Evolutionary conservation across 169 alveolate species (phyloP).

Genomic region (Fabrea salina): DNA sequence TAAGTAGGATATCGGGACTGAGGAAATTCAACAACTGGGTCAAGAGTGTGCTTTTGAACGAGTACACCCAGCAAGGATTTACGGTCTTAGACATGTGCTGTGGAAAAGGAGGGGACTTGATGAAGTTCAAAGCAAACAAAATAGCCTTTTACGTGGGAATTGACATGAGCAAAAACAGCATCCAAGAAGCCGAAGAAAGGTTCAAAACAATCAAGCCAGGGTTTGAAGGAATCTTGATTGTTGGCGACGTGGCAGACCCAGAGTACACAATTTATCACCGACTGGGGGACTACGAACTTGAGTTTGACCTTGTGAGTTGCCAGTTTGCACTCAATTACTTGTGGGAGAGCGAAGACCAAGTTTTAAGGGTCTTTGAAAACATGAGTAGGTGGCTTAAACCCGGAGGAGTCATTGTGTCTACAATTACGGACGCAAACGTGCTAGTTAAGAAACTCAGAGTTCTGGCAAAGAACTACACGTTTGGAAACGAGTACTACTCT

Average conservation of each 20-base stretch:
- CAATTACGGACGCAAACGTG: conserved; percentile 47
- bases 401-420: conserved; percentile 56
- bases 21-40: conserved; percentile 72
- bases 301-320: conserved; percentile 53
- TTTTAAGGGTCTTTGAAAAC: conserved; percentile 44
- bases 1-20: conserved; percentile 1
- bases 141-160: conserved; percentile 72
- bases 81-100: conserved; percentile 71
- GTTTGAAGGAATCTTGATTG: background rate
- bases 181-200: conserved; percentile 45
- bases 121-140: conserved; percentile 53
- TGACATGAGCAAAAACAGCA: conserved; percentile 51
- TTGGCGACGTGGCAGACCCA: background rate
- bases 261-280: background rate
- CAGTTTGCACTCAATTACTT: conserved; percentile 58
- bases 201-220: background rate
- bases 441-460: background rate
- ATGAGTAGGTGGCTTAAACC: conserved; percentile 39
- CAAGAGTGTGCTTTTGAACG: conserved; percentile 57
- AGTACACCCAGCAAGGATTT: conserved; percentile 41
- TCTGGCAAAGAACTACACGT: background rate
- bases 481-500: conserved; percentile 25
- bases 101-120: conserved; percentile 83
- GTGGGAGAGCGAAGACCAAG: conserved; percentile 48
- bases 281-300: conserved; percentile 12